A percentile compares a stretch with the other conserved stretches of the same genome.
Conservation (phyloP, 2,329 filamentous ascomycete genomes). For the Celoporthe dispersa region DNA sequence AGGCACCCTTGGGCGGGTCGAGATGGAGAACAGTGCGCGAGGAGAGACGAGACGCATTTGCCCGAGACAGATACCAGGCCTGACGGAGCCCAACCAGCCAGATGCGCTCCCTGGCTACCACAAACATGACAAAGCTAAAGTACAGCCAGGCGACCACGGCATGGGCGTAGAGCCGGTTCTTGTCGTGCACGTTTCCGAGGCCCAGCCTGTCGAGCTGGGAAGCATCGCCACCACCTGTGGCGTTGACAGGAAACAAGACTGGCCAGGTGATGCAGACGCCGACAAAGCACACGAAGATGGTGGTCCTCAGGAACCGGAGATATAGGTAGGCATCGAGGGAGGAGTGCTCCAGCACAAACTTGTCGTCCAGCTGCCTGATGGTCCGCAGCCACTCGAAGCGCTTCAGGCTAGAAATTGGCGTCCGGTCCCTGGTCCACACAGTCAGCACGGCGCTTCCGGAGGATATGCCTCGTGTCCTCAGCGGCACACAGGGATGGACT, state of each 20-base stretch:
- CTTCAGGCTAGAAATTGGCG: conserved; percentile 27
- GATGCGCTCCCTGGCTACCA: conserved; percentile 86
- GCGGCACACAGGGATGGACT: neutral
- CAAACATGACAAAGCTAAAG: conserved; percentile 86
- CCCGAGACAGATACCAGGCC: conserved; percentile 85
- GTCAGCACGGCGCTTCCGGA: neutral
- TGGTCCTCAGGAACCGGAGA: conserved; percentile 82
- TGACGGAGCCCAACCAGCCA: conserved; percentile 95
- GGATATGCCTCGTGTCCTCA: no score
- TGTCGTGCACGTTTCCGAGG: conserved; percentile 57
- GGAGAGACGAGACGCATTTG: conserved; percentile 83
- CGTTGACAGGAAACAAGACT: conserved; percentile 81
- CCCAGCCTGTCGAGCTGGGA: conserved; percentile 69
- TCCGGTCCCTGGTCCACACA: conserved; percentile 24
- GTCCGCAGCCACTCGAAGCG: conserved; percentile 29
- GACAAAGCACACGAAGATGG: conserved; percentile 75
- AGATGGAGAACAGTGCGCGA: conserved; percentile 93
- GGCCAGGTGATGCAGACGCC: conserved; percentile 85
- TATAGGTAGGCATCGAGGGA: conserved; percentile 92
- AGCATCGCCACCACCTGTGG: conserved; percentile 71
- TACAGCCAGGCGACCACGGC: conserved; percentile 81
- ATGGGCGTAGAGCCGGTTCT: conserved; percentile 77
- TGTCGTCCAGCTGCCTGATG: conserved; percentile 28
- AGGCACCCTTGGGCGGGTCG: conserved; percentile 77
- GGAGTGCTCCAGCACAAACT: conserved; percentile 72